phyloP scores from a whole-genome alignment of 163 green algal species.

The Chlorella variabilis region DNA sequence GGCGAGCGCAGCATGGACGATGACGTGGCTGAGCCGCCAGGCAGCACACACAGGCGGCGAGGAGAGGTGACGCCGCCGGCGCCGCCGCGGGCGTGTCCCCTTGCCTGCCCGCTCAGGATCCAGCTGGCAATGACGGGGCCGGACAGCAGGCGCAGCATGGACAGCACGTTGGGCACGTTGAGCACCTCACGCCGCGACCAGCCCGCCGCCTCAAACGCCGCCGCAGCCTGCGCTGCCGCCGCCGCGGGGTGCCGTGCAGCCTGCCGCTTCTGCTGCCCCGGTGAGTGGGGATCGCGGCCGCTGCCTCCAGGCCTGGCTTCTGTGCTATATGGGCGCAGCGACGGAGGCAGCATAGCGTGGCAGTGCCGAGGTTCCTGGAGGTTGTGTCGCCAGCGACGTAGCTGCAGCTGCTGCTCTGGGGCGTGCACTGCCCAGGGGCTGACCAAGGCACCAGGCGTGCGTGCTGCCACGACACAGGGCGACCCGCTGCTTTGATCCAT shows the following conservation, averaged over 20 bases:
- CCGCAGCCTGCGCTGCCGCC: neutral
- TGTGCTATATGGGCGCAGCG: neutral
- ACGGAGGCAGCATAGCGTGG: neutral
- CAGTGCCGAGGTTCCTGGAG: neutral
- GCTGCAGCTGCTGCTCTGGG: neutral
- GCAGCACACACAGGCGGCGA: neutral
- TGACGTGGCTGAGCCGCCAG: neutral
- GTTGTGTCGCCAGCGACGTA: neutral
- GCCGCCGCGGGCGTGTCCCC: neutral
- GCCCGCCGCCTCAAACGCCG: slow-evolving; percentile 22
- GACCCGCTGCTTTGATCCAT: no score
- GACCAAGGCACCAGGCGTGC: neutral
- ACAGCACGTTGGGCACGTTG: slow-evolving; percentile 82
- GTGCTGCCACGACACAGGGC: neutral
- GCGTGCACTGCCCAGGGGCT: neutral
- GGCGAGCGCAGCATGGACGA: neutral
- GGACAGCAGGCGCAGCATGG: slow-evolving; percentile 68
- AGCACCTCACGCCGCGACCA: slow-evolving; percentile 55
- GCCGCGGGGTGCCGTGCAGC: no score
- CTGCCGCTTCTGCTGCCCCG: neutral
- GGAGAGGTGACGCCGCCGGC: no score
- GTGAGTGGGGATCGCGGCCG: no score
- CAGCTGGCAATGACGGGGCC: slow-evolving; percentile 72
- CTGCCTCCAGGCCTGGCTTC: neutral
- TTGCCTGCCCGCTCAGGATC: slow-evolving; percentile 62